phyloP scores from a whole-genome alignment of 1,139 yeast species.

The Sugiyamaella japonica region DNA sequence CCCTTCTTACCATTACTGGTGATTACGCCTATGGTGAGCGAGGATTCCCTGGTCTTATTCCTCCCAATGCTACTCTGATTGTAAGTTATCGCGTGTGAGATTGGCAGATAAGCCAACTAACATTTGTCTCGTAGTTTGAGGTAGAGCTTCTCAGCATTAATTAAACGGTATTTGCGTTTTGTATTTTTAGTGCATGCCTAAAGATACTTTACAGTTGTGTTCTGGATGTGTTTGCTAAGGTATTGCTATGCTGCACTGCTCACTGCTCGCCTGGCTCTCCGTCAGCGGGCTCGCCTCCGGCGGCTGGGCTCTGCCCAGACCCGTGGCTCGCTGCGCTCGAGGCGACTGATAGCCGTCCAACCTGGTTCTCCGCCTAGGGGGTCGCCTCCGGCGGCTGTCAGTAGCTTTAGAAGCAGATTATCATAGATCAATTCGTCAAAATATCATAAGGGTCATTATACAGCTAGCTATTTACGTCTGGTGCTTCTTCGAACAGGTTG shows the following conservation, averaged over 20 bases:
- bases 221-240: background rate
- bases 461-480: constrained; percentile 8
- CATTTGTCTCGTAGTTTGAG: constrained; percentile 52
- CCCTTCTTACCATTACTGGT: constrained; percentile 88
- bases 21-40: constrained; percentile 91
- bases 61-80: constrained; percentile 90
- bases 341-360: too few species aligned
- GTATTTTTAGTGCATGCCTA: background rate
- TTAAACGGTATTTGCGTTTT: constrained; percentile 25
- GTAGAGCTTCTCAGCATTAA: constrained; percentile 86
- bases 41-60: constrained; percentile 95
- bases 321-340: background rate
- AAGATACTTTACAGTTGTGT: background rate
- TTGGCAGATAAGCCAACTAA: constrained; percentile 2
- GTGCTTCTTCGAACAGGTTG: constrained; percentile 14
- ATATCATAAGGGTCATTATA: background rate
- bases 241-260: too few species aligned
- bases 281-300: too few species aligned
- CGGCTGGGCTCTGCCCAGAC: background rate
- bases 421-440: background rate
- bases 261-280: too few species aligned
- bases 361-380: too few species aligned
- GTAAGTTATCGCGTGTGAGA: too few species aligned
- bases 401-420: too few species aligned
- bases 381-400: too few species aligned